phyloP scores from a whole-genome alignment of 1,284 basidiomycete genomes.

The Trichosporon ovoides region DNA sequence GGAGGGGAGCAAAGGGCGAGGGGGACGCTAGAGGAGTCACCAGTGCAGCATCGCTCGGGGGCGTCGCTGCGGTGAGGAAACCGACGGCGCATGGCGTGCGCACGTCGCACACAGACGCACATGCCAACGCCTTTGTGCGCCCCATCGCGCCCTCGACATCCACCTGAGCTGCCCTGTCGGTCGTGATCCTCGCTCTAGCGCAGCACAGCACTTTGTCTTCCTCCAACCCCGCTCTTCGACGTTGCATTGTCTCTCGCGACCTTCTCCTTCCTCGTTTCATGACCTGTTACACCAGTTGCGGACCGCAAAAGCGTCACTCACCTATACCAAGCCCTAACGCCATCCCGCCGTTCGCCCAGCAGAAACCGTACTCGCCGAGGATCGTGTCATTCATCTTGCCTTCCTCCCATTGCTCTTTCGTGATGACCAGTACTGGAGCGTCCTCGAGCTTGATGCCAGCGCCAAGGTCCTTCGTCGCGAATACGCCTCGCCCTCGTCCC shows the following conservation, averaged over 20 bases:
- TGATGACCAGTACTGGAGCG: conserved; percentile 77
- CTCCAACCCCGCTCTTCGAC: background rate
- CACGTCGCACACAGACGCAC: background rate
- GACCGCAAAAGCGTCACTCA: conserved; percentile 43
- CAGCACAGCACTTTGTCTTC: background rate
- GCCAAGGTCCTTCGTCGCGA: conserved; percentile 57
- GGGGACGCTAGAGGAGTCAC: too few species aligned
- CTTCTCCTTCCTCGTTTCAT: background rate
- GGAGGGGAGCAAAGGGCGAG: too few species aligned
- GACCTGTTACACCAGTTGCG: background rate
- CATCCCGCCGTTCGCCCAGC: conserved; percentile 72
- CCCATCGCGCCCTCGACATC: background rate
- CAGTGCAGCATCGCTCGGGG: too few species aligned
- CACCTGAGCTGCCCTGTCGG: background rate
- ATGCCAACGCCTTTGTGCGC: background rate
- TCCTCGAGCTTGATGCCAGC: conserved; percentile 68
- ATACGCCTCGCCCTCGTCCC: conserved; percentile 43
- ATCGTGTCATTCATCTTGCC: conserved; percentile 60
- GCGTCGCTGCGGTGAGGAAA: background rate
- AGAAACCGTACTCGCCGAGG: conserved; percentile 79
- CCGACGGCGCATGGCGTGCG: background rate
- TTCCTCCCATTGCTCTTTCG: conserved; percentile 63
- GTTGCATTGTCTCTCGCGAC: background rate
- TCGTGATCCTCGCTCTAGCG: background rate
- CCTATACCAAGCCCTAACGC: conserved; percentile 82